These are phyloP conservation scores for Aspergillus uvarum DNA, from an alignment of 2,329 filamentous ascomycete genomes.

Conservation along the genomic window DNA sequence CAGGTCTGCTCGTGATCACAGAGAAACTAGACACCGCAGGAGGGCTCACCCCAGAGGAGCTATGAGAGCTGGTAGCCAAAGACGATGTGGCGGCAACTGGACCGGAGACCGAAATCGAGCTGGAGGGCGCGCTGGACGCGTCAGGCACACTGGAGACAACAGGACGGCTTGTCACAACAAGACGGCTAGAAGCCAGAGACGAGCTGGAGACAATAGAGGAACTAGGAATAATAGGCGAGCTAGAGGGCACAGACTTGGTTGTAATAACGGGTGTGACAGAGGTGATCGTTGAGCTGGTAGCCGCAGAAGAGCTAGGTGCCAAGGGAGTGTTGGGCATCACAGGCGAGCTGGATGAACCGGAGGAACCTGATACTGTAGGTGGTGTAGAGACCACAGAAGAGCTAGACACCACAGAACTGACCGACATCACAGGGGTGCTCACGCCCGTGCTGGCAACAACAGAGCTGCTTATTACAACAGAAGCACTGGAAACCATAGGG, in stretches of 20 bases:
- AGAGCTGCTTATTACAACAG: not conserved
- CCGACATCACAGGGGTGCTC: slow-evolving; percentile 1
- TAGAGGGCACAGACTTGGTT: not conserved
- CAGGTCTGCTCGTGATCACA: not conserved
- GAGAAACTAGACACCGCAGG: not conserved
- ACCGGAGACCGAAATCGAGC: slow-evolving; percentile 7
- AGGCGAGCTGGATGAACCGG: not conserved
- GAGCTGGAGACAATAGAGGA: not conserved
- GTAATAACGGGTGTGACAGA: not conserved
- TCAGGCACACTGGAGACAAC: slow-evolving; percentile 3
- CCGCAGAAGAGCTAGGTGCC: slow-evolving; percentile 8
- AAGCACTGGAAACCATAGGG: not conserved
- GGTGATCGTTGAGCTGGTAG: not conserved
- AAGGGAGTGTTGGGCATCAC: not conserved
- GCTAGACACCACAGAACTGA: slow-evolving; percentile 2
- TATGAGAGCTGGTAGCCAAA: slow-evolving; percentile 3
- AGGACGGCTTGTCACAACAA: slow-evolving; percentile 5
- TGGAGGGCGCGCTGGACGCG: slow-evolving; percentile 7
- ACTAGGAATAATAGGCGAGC: not conserved
- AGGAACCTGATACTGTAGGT: not conserved
- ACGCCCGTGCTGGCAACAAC: not conserved
- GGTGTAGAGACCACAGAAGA: slow-evolving; percentile 4
- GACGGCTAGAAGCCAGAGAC: slow-evolving; percentile 1
- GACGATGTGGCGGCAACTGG: not conserved
- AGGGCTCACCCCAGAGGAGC: not conserved